These are phyloP conservation scores for Candida sakaeoensis DNA, from an alignment of 805 yeast species.

Conservation along the genomic window DNA sequence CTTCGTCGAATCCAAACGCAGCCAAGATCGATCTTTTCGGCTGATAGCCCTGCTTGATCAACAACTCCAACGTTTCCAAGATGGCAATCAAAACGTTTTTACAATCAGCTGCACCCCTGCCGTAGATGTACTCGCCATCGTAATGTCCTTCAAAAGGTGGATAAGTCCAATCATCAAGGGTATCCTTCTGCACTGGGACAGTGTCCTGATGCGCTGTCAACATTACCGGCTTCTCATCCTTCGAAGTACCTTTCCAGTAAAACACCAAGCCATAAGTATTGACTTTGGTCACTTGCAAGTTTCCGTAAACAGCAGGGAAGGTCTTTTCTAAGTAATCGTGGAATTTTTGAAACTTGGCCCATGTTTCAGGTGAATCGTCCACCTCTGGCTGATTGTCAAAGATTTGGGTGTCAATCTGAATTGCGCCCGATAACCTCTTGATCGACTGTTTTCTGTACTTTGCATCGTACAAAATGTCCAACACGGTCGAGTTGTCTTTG, in stretches of 20 bases:
- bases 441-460: constrained; percentile 32
- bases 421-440: constrained; percentile 51
- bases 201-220: constrained; percentile 78
- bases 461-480: constrained; percentile 22
- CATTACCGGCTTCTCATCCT: constrained; percentile 60
- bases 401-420: constrained; percentile 61
- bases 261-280: constrained; percentile 62
- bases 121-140: constrained; percentile 67
- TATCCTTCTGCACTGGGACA: constrained; percentile 66
- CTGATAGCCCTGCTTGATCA: constrained; percentile 47
- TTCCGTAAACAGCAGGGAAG: constrained; percentile 50
- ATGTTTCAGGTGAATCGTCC: constrained; percentile 48
- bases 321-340: constrained; percentile 49
- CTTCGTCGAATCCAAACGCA: constrained; percentile 80
- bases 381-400: constrained; percentile 51
- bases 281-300: constrained; percentile 50
- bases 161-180: constrained; percentile 56
- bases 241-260: constrained; percentile 54
- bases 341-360: constrained; percentile 41
- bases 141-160: constrained; percentile 59
- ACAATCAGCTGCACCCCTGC: constrained; percentile 77
- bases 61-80: constrained; percentile 61
- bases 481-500: constrained; percentile 28
- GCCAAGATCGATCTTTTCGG: constrained; percentile 61
- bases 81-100: constrained; percentile 66